These are phyloP conservation scores for Chlorella sorokiniana DNA, from an alignment of 139 green algal species.

Conservation along the genomic window DNA sequence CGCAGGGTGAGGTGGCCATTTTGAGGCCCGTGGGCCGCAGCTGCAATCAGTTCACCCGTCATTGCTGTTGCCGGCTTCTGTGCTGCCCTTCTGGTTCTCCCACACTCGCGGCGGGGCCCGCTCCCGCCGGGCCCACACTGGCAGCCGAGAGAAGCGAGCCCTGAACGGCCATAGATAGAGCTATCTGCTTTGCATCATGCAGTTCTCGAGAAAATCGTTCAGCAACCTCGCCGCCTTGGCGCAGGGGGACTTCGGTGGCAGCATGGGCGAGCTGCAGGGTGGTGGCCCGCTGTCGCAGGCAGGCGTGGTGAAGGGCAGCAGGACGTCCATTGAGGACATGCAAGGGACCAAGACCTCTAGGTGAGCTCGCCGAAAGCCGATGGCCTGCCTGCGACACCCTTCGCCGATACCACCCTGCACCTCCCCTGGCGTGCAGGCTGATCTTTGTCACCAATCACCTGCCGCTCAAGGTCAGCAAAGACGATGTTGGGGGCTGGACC, in stretches of 20 bases:
- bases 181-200: slow-evolving; percentile 23
- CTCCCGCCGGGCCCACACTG: neutral
- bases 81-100: too few species aligned
- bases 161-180: neutral
- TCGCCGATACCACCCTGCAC: neutral
- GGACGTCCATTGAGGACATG: slow-evolving; percentile 30
- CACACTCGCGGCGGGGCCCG: neutral
- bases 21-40: too few species aligned
- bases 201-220: slow-evolving; percentile 45
- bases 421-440: slow-evolving; percentile 61
- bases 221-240: slow-evolving; percentile 44
- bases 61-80: too few species aligned
- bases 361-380: neutral
- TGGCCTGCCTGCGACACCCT: neutral
- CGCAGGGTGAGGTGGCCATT: too few species aligned
- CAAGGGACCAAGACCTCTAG: slow-evolving; percentile 6
- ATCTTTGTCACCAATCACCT: slow-evolving; percentile 95
- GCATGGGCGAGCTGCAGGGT: slow-evolving; percentile 28
- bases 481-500: slow-evolving; percentile 63
- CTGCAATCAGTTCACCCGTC: too few species aligned
- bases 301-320: slow-evolving; percentile 18
- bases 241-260: slow-evolving; percentile 41
- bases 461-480: slow-evolving; percentile 69
- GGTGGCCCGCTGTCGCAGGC: slow-evolving; percentile 41
- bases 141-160: neutral